Base-by-base conservation (phyloP, 495 filamentous ascomycete species). In the Aspergillus cavernicola region DNA sequence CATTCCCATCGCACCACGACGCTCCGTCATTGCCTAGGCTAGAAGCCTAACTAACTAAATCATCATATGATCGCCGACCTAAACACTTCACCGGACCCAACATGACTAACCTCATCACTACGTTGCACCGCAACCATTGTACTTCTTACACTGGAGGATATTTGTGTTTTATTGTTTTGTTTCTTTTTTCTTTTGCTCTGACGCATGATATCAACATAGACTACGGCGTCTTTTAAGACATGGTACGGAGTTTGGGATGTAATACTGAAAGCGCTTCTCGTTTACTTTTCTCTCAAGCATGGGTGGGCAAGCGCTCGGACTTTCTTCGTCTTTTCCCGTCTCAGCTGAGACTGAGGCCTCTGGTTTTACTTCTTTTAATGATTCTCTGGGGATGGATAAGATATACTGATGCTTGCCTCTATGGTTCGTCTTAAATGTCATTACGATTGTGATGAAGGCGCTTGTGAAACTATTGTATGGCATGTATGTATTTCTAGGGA, bases 1-100 rank as follows among this genome's bases (percentile, higher is more conserved):
- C 6, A 77, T 77, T 22, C 72, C 72, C 7, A 75, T 77, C 49
- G 64, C 66, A 16, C 60, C 70, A 32, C 71, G 72, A 6, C 69
- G 68, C 16, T 61, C 70, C 12, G 65, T 74, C 29, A 65, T 73
- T 52, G 72, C 72, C 23, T 77, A 63, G 60, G 53, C 23, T 4
- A 6, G 13, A 42, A 6, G 39, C 23, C 39, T 26, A 26, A 8
- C 24, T 2, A 45, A 10, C 20, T 26, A 19, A 36, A 13, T 18
- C 1, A 7, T 18, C 15, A 35, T 16, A 33, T 33, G 16, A n/a
- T 20, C 18, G 9, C 38, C 5, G 2, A 2, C 19, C 11, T n/a
- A n/a, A 33, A 32, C 15, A 46, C n/a, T n/a, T 6, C 35, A 18
- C 16, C 3, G 16, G 16, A 16, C 16, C 19, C 31, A 15, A 15